Evolutionary conservation across 345 rosid species (phyloP).

Genomic region (Chamaenerion angustifolium): DNA sequence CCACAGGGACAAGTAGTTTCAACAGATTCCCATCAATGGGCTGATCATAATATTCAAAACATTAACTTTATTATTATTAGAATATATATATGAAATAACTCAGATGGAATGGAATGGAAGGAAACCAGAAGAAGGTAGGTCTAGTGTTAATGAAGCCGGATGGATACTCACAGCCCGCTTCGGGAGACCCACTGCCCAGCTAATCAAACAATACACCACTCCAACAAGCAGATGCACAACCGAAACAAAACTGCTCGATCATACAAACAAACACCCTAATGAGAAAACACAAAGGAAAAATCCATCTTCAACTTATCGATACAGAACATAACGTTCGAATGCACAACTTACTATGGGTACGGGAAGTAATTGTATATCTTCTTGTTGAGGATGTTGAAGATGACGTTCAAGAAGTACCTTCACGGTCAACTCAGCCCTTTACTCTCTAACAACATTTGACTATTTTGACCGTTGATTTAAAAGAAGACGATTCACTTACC

Average conservation of each 20-base stretch:
- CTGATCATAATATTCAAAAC: conserved; percentile 19
- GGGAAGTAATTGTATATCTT: conserved; percentile 97
- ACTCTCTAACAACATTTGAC: not conserved
- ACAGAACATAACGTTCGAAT: too few relatives aligned
- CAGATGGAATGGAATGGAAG: too few relatives aligned
- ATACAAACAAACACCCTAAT: too few relatives aligned
- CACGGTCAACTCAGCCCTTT: conserved; percentile 6
- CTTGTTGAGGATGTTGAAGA: conserved; percentile 95
- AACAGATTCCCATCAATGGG: conserved; percentile 69
- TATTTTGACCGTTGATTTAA: conserved; percentile 4
- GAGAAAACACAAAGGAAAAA: too few relatives aligned
- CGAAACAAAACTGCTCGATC: conserved; percentile 82
- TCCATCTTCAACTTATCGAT: too few relatives aligned
- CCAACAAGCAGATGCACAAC: conserved; percentile 89
- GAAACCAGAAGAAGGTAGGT: too few relatives aligned
- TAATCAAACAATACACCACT: conserved; percentile 69
- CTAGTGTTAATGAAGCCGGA: not conserved
- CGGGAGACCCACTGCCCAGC: conserved; percentile 94
- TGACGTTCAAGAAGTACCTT: conserved; percentile 91
- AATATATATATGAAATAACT: too few relatives aligned
- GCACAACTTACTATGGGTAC: conserved; percentile 74
- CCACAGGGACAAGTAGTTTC: conserved; percentile 78
- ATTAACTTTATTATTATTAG: too few relatives aligned
- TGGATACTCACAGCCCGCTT: conserved; percentile 81
- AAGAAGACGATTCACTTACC: conserved; percentile 43